Percentiles rank a stretch among this genome's conserved stretches.
Evolutionary conservation across 257 asterid species (phyloP).

Genomic region (Rhazya stricta): DNA sequence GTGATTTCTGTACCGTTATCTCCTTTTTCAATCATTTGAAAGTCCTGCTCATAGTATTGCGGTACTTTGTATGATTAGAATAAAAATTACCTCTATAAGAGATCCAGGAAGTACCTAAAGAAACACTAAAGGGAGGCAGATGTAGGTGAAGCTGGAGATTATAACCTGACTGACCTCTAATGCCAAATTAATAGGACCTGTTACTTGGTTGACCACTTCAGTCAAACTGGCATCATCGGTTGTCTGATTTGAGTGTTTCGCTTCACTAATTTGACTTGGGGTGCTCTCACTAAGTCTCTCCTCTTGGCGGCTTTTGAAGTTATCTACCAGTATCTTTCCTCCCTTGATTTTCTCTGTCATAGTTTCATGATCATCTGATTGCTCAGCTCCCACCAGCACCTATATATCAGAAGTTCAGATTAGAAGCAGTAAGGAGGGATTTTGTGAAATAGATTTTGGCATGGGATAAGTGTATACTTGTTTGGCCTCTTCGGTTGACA

Average conservation of each 20-base stretch:
- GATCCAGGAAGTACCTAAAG: background rate
- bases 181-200: background rate
- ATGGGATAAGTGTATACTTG: background rate
- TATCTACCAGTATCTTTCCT: background rate
- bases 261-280: background rate
- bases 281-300: background rate
- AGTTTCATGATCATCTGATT: background rate
- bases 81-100: background rate
- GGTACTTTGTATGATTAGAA: background rate
- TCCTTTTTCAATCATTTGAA: background rate
- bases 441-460: background rate
- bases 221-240: background rate
- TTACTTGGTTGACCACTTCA: conserved; percentile 5
- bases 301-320: conserved; percentile 5
- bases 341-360: background rate
- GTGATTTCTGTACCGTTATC: background rate
- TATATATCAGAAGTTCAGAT: background rate
- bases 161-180: conserved; percentile 11
- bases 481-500: background rate
- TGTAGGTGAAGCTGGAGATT: background rate
- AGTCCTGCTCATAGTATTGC: background rate
- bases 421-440: background rate
- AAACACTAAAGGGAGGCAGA: background rate
- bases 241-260: too few species aligned
- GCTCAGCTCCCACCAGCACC: background rate